phyloP scores from a whole-genome alignment of 108 stramenopile species.

The Fistulifera solaris region DNA sequence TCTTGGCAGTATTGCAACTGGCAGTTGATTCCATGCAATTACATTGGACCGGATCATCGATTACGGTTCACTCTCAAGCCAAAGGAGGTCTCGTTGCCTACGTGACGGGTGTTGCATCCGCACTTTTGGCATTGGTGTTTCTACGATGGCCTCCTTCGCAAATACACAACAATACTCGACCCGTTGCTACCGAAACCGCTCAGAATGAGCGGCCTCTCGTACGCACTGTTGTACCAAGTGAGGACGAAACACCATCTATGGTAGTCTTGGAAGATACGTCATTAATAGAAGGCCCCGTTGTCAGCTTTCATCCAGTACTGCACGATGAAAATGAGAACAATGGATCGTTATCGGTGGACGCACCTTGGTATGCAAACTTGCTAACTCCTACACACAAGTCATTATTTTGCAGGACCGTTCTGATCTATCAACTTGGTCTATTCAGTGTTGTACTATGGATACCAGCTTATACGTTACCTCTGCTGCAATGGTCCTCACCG shows the following conservation, averaged over 20 bases:
- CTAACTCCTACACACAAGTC: neutral
- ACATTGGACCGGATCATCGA: slow-evolving; percentile 15
- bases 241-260: neutral
- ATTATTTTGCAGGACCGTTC: slow-evolving; percentile 17
- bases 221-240: no score
- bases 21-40: slow-evolving; percentile 19
- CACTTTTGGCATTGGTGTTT: slow-evolving; percentile 13
- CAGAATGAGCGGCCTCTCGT: no score
- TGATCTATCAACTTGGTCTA: slow-evolving; percentile 26
- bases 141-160: slow-evolving; percentile 9
- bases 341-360: neutral
- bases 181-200: neutral
- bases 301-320: no score
- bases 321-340: no score
- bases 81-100: slow-evolving; percentile 24
- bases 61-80: slow-evolving; percentile 17
- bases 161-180: neutral
- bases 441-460: slow-evolving; percentile 21
- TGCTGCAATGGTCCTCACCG: slow-evolving; percentile 18
- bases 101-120: slow-evolving; percentile 23
- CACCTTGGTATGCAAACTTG: neutral
- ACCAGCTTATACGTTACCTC: slow-evolving; percentile 26
- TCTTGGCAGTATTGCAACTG: slow-evolving; percentile 22
- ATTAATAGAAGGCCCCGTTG: no score
- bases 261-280: slow-evolving; percentile 6